Percentiles rank a stretch among this genome's conserved stretches.
phyloP scores from a whole-genome alignment of 768 basidiomycete genomes.

The Tylopilus sp. region DNA sequence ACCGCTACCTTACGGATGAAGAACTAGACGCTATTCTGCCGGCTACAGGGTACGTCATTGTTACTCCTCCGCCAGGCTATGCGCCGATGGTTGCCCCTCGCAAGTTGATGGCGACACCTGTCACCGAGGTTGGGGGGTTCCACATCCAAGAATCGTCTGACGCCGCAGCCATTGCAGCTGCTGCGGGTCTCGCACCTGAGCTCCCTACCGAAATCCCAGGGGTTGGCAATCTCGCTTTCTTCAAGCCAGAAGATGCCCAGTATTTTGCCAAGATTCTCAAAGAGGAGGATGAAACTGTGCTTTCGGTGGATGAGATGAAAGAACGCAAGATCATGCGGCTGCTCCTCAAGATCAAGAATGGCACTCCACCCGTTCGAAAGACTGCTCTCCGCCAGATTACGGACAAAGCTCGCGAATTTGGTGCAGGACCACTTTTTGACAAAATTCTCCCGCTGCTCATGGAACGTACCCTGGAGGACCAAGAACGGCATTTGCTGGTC shows the following conservation, averaged over 20 bases:
- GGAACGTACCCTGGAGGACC: slow-evolving; percentile 96
- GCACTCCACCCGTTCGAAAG: slow-evolving; percentile 97
- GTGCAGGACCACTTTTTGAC: slow-evolving; percentile 96
- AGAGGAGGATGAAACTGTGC: slow-evolving; percentile 91
- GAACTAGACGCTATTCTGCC: slow-evolving; percentile 93
- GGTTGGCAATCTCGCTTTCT: slow-evolving; percentile 94
- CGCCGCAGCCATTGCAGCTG: slow-evolving; percentile 82
- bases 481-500: slow-evolving; percentile 95
- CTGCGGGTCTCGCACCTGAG: slow-evolving; percentile 89
- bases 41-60: slow-evolving; percentile 80
- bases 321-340: slow-evolving; percentile 99
- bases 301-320: slow-evolving; percentile 97
- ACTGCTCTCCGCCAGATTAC: slow-evolving; percentile 97
- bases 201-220: slow-evolving; percentile 97
- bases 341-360: slow-evolving; percentile 98
- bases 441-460: slow-evolving; percentile 97
- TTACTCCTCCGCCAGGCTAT: slow-evolving; percentile 93
- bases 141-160: slow-evolving; percentile 96
- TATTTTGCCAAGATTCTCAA: slow-evolving; percentile 96
- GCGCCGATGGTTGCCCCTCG: slow-evolving; percentile 68
- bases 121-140: slow-evolving; percentile 75
- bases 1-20: slow-evolving; percentile 93
- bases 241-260: slow-evolving; percentile 97
- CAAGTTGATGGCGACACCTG: slow-evolving; percentile 54
- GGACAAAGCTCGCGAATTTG: slow-evolving; percentile 98